Evolutionary conservation across 306 rosid genomes (phyloP).

Genomic region (Cicer arietinum): DNA sequence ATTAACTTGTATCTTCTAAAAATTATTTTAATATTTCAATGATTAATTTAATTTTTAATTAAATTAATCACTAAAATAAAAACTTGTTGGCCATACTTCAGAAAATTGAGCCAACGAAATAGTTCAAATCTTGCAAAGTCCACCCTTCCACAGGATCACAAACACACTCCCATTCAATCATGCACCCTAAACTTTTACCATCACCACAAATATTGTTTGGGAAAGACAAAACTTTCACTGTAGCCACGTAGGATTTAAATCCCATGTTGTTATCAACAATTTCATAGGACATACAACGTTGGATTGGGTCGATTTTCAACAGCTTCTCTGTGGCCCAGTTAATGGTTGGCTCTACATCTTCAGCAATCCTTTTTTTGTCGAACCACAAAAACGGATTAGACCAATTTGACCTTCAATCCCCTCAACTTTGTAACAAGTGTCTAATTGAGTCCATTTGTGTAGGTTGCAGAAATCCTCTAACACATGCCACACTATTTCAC

Average conservation of each 20-base stretch:
- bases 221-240: conserved; percentile 43
- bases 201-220: not conserved
- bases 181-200: conserved; percentile 45
- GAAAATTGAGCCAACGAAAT: conserved; percentile 35
- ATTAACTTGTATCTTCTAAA: no score
- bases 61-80: no score
- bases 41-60: no score
- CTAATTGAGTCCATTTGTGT: conserved; percentile 51
- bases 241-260: conserved; percentile 54
- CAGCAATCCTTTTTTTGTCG: conserved; percentile 1
- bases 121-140: conserved; percentile 47
- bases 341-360: not conserved
- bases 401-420: conserved; percentile 56
- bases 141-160: conserved; percentile 61
- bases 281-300: conserved; percentile 58
- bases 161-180: conserved; percentile 63
- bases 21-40: no score
- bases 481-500: conserved; percentile 49
- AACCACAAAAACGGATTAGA: conserved; percentile 56
- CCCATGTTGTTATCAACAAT: conserved; percentile 57
- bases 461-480: conserved; percentile 66
- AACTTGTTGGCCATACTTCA: conserved; percentile 13
- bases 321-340: conserved; percentile 68
- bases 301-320: conserved; percentile 49
- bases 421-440: conserved; percentile 54